Evolutionary conservation across 352 stramenopile genomes (phyloP).

Genomic region (Globisporangium barbulae): DNA sequence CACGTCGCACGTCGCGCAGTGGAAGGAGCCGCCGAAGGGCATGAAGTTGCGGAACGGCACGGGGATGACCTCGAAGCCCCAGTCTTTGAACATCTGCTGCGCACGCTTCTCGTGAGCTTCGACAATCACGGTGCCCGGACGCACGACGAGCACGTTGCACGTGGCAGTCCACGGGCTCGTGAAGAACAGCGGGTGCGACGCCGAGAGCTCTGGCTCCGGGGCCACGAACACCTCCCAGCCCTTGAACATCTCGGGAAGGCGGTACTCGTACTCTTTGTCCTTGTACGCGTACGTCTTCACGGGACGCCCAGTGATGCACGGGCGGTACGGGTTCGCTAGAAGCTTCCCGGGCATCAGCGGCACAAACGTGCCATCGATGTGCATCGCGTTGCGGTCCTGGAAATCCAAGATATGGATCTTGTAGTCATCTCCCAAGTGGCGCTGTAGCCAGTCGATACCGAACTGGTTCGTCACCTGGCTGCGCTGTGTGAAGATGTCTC

Average conservation of each 20-base stretch:
- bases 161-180: constrained; percentile 89
- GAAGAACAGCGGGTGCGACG: constrained; percentile 85
- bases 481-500: constrained; percentile 89
- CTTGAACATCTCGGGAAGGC: constrained; percentile 89
- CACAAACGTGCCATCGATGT: constrained; percentile 89
- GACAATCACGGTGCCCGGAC: constrained; percentile 76
- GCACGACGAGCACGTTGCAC: constrained; percentile 88
- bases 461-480: constrained; percentile 91
- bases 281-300: constrained; percentile 90
- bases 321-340: constrained; percentile 83
- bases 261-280: constrained; percentile 86
- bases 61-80: constrained; percentile 86
- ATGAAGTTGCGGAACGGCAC: constrained; percentile 91
- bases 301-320: constrained; percentile 81
- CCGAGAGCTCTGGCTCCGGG: constrained; percentile 73
- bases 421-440: constrained; percentile 86
- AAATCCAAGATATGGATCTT: constrained; percentile 88
- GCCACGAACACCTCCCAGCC: constrained; percentile 89
- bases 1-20: constrained; percentile 87
- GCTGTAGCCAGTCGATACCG: constrained; percentile 88
- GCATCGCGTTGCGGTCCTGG: constrained; percentile 90
- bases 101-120: constrained; percentile 83
- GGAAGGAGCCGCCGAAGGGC: constrained; percentile 88
- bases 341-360: constrained; percentile 85
- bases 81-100: constrained; percentile 82